A percentile compares a stretch with the other conserved stretches of the same genome.
phyloP scores from a whole-genome alignment of 106 monocot species.

The Acorus calamus region DNA sequence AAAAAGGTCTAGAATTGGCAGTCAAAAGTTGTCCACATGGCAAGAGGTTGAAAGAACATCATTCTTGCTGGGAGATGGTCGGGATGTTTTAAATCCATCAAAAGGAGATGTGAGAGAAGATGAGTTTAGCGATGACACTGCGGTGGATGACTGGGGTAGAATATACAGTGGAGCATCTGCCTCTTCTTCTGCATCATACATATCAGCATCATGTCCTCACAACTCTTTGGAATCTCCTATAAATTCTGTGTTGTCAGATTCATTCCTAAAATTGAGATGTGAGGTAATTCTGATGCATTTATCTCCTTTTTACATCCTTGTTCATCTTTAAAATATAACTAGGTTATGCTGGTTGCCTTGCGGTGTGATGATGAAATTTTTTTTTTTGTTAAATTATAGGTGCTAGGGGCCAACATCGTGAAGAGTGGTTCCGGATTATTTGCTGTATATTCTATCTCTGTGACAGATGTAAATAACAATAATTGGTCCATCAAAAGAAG shows the following conservation, averaged over 20 bases:
- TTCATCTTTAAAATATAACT: background rate
- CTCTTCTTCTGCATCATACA: constrained; percentile 45
- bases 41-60: constrained; percentile 67
- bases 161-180: constrained; percentile 44
- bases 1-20: constrained; percentile 43
- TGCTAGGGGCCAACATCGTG: constrained; percentile 78
- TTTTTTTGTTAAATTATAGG: constrained; percentile 32
- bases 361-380: background rate
- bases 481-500: constrained; percentile 98
- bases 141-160: constrained; percentile 39
- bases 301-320: background rate
- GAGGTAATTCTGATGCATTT: constrained; percentile 43
- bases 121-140: constrained; percentile 37
- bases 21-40: constrained; percentile 42
- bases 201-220: constrained; percentile 37
- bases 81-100: constrained; percentile 38
- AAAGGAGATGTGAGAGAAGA: constrained; percentile 22
- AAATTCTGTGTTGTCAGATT: constrained; percentile 58
- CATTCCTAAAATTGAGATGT: constrained; percentile 84
- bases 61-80: constrained; percentile 38
- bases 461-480: constrained; percentile 79
- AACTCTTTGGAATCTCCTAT: constrained; percentile 30
- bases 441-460: constrained; percentile 88
- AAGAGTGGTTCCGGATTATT: constrained; percentile 86
- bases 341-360: background rate